These are phyloP conservation scores for Rhodotorula graminis DNA, from an alignment of 768 basidiomycete genomes.

Conservation along the genomic window DNA sequence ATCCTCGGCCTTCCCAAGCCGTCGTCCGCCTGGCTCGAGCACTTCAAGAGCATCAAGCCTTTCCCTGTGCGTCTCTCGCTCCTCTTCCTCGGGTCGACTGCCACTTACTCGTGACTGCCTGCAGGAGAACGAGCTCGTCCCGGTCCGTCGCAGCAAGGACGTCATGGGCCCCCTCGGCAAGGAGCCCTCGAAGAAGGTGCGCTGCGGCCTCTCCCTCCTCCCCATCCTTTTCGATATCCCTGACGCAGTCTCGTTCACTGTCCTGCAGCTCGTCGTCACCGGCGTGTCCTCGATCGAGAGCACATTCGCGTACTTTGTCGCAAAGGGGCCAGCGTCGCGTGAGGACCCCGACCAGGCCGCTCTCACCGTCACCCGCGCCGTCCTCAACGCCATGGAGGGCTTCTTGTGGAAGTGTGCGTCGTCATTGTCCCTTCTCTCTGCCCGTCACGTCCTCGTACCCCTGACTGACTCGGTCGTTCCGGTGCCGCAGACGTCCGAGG, in stretches of 20 bases:
- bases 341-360: conserved; percentile 73
- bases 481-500: conserved; percentile 78
- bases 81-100: not conserved
- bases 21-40: conserved; percentile 65
- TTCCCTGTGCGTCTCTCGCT: conserved; percentile 39
- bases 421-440: conserved; percentile 18
- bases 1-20: conserved; percentile 66
- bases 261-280: conserved; percentile 68
- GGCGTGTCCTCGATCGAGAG: conserved; percentile 92
- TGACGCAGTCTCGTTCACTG: conserved; percentile 4
- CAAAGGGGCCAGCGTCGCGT: conserved; percentile 73
- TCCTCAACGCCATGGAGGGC: conserved; percentile 88
- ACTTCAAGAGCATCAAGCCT: conserved; percentile 66
- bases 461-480: too few relatives aligned
- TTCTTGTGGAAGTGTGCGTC: conserved; percentile 71
- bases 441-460: too few relatives aligned
- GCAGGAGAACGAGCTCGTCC: conserved; percentile 54
- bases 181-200: conserved; percentile 66
- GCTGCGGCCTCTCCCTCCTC: conserved; percentile 1
- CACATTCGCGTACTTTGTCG: conserved; percentile 71
- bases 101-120: not conserved
- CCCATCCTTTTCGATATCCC: too few relatives aligned
- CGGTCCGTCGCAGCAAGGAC: conserved; percentile 62
- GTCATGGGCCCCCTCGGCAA: conserved; percentile 72
- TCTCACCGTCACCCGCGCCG: conserved; percentile 75